Base-by-base conservation (phyloP, 208 protist genomes). In the Trypanosoma congolense region DNA sequence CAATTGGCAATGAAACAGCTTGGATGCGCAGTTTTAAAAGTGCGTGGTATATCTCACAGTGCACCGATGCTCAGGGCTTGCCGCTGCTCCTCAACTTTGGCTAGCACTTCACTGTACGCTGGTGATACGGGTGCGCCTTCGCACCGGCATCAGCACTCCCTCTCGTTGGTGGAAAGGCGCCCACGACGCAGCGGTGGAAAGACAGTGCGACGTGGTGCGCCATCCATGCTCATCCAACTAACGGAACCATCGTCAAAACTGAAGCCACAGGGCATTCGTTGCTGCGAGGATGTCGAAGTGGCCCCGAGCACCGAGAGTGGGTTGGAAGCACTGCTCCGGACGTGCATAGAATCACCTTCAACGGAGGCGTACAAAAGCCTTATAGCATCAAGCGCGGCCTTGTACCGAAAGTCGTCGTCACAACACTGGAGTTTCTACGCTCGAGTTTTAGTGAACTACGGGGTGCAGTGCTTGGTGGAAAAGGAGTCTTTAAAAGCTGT, bases 381-480 rank as follows among this genome's bases (percentile, higher is more conserved):
- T 43, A 35, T 61, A 21, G 19, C 19, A 4, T 59, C 51, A 22
- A 56, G 41, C 9, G 40, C 41, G n/a, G 38, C 22, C 30, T 18
- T 56, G 18, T 67, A 67, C 46, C 53, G 36, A 28, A 31, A 5
- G 25, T 54, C 22, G 9, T 46, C 61, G 38, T 36, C 46, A 41
- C 53, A 35, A 22, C 25, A 61, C 51, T 67, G 61, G 61, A n/a
- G 9, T 14, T 61, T 92, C 9, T 75, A 88, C 67, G 71, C 69
- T 33, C 80, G 78, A 22, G 66, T 73, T 24, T 56, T 86, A 8
- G 61, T 73, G 24, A 87, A 87, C 71, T 83, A 82, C 48, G 84
- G 77, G 10, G 68, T 73, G n/a, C 84, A 88, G 42, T 84, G 80
- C 52, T 68, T 88, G 28, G 57, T 82, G 24, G 78, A 78, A 59